Conservation (phyloP, 257 asterid species). For the Rauvolfia tetraphylla region DNA sequence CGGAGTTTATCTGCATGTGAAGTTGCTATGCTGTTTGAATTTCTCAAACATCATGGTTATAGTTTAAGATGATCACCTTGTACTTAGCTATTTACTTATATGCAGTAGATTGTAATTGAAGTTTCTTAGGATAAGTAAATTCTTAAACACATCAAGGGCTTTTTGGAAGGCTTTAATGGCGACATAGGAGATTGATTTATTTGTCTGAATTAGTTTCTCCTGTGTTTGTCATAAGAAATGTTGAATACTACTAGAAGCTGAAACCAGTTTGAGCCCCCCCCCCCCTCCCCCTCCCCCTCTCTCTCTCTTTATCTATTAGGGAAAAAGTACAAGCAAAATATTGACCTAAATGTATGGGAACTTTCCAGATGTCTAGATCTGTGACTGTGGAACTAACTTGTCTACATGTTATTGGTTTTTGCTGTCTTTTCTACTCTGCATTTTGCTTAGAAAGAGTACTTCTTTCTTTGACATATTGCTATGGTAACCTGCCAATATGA, state of each 20-base stretch:
- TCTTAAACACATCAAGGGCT: not conserved
- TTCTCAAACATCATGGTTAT: not conserved
- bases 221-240: not conserved
- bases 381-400: not conserved
- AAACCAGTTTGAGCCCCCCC: too few species aligned
- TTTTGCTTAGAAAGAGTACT: not conserved
- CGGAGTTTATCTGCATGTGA: not conserved
- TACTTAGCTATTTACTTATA: not conserved
- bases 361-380: not conserved
- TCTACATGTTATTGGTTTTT: not conserved
- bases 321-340: slow-evolving; percentile 4
- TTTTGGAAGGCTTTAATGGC: not conserved
- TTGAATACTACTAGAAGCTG: not conserved
- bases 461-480: not conserved
- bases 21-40: not conserved
- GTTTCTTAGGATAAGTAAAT: not conserved
- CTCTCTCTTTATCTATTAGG: too few species aligned
- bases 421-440: not conserved
- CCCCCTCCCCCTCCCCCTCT: too few species aligned
- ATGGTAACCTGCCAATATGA: not conserved
- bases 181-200: not conserved
- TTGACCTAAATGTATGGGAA: not conserved
- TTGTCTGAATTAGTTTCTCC: not conserved
- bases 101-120: not conserved
- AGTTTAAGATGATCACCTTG: not conserved